phyloP scores from a whole-genome alignment of 352 stramenopile genomes.

The Phytophthora palmivora region DNA sequence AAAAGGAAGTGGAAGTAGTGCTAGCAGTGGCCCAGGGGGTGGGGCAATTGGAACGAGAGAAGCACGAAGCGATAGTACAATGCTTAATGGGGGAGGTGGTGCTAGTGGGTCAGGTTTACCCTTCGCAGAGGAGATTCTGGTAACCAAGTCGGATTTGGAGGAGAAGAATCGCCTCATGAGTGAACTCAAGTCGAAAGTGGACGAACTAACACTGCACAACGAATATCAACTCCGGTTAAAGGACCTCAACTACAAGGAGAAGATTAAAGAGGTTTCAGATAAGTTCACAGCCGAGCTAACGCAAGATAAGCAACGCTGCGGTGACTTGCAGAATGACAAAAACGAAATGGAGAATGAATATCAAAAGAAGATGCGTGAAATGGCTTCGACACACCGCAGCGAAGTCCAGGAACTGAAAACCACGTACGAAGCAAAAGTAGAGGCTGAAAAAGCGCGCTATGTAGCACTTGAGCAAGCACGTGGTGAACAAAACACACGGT shows the following conservation, averaged over 20 bases:
- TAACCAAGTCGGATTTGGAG: constrained; percentile 94
- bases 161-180: constrained; percentile 93
- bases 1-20: constrained; percentile 32
- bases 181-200: constrained; percentile 95
- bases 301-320: constrained; percentile 92
- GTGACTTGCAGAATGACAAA: constrained; percentile 92
- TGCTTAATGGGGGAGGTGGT: constrained; percentile 41
- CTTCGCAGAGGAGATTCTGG: constrained; percentile 93
- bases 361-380: constrained; percentile 91
- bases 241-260: constrained; percentile 96
- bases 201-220: constrained; percentile 94
- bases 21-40: constrained; percentile 29
- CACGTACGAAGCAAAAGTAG: constrained; percentile 92
- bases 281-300: constrained; percentile 94
- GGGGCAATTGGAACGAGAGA: constrained; percentile 39
- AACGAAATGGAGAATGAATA: constrained; percentile 92
- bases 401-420: constrained; percentile 92
- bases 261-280: constrained; percentile 95
- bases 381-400: constrained; percentile 89
- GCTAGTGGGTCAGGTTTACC: constrained; percentile 69
- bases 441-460: constrained; percentile 91
- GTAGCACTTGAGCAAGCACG: constrained; percentile 81
- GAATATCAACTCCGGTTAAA: constrained; percentile 96
- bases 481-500: constrained; percentile 73
- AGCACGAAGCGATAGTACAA: constrained; percentile 34